Conservation (phyloP, 2,329 filamentous ascomycete species). For the Microdochium bolleyi region DNA sequence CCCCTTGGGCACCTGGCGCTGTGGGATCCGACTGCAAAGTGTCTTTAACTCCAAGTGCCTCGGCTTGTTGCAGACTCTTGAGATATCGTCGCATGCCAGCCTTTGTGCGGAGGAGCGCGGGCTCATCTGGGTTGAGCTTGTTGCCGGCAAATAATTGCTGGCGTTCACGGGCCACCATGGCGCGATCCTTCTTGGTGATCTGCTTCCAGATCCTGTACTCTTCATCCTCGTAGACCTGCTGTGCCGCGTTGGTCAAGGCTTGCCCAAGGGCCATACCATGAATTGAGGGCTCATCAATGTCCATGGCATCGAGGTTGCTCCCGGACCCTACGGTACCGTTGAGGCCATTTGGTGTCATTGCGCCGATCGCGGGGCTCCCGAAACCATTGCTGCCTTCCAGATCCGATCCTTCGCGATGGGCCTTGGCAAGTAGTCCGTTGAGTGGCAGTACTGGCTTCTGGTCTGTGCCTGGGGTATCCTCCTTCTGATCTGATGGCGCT, state of each 20-base stretch:
- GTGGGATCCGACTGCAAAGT: slow-evolving; percentile 31
- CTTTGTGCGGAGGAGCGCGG: slow-evolving; percentile 76
- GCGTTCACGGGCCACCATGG: slow-evolving; percentile 75
- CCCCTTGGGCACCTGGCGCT: slow-evolving; percentile 37
- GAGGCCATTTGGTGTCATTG: slow-evolving; percentile 65
- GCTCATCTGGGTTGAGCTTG: slow-evolving; percentile 78
- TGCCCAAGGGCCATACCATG: slow-evolving; percentile 57
- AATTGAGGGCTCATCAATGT: slow-evolving; percentile 71
- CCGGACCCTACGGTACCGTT: slow-evolving; percentile 60
- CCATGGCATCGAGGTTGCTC: slow-evolving; percentile 78
- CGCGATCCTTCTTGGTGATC: slow-evolving; percentile 93
- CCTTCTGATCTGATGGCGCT: slow-evolving; percentile 63
- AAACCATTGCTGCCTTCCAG: slow-evolving; percentile 81
- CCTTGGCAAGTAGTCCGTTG: slow-evolving; percentile 52
- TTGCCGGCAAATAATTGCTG: slow-evolving; percentile 80
- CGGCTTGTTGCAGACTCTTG: slow-evolving; percentile 66
- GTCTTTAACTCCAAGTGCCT: slow-evolving; percentile 34
- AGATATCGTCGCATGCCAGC: slow-evolving; percentile 85
- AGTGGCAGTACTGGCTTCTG: slow-evolving; percentile 65
- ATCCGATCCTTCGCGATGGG: slow-evolving; percentile 67
- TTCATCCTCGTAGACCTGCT: slow-evolving; percentile 81
- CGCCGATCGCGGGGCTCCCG: slow-evolving; percentile 68
- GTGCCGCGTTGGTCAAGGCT: slow-evolving; percentile 56
- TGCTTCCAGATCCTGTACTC: slow-evolving; percentile 99
- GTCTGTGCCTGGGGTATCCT: slow-evolving; percentile 71